Evolutionary conservation across 1,284 basidiomycete genomes (phyloP).

Genomic region (Puccinia horiana): DNA sequence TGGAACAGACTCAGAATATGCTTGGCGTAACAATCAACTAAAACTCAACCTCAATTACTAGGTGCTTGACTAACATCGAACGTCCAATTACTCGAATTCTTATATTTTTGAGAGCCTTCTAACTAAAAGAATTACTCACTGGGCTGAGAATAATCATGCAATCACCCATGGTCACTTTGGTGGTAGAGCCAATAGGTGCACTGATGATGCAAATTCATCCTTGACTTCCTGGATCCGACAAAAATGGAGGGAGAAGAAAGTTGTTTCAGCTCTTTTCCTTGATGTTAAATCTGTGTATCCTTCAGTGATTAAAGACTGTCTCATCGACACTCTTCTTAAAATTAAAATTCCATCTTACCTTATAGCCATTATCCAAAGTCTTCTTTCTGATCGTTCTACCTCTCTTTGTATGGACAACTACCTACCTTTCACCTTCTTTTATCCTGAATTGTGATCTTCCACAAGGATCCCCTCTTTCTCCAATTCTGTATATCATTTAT

Average conservation of each 20-base stretch:
- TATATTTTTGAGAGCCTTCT: neutral
- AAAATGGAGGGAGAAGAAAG: neutral
- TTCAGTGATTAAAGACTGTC: neutral
- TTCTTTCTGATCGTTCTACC: neutral
- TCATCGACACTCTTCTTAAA: neutral
- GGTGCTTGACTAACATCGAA: too few relatives aligned
- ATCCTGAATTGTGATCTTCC: neutral
- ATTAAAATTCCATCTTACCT: neutral
- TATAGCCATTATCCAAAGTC: neutral
- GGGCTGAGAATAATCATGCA: neutral
- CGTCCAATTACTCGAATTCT: too few relatives aligned
- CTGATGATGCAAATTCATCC: too few relatives aligned
- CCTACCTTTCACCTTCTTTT: neutral
- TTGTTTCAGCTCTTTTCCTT: neutral
- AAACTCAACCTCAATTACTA: too few relatives aligned
- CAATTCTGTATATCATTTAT: constrained; percentile 12
- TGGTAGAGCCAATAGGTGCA: neutral
- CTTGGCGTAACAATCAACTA: too few relatives aligned
- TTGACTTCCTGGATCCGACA: constrained; percentile 1
- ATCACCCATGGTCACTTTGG: neutral
- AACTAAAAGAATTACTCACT: neutral
- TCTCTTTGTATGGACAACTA: too few relatives aligned
- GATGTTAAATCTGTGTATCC: neutral
- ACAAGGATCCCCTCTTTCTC: neutral
- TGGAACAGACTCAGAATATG: too few relatives aligned